phyloP scores from a whole-genome alignment of 2,329 filamentous ascomycete genomes.

The Ascochyta viciae-villosae region DNA sequence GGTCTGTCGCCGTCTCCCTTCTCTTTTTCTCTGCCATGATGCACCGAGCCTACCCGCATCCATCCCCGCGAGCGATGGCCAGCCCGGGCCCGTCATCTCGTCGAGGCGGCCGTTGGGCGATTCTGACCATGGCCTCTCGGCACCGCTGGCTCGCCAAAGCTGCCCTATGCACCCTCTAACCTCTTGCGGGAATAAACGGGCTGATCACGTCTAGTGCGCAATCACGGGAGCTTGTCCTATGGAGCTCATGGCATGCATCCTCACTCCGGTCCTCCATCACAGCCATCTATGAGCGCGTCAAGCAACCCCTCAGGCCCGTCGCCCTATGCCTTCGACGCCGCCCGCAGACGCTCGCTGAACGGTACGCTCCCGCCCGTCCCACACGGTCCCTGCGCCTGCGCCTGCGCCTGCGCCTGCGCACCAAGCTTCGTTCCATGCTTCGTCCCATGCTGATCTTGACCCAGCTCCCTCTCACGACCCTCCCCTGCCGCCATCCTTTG shows the following conservation, averaged over 20 bases:
- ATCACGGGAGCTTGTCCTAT: conserved; percentile 37
- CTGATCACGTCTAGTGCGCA: conserved; percentile 41
- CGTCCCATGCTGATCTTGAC: conserved; percentile 35
- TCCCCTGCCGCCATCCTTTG: conserved; percentile 52
- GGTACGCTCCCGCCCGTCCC: conserved; percentile 44
- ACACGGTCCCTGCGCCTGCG: conserved; percentile 35
- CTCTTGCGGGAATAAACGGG: conserved; percentile 17
- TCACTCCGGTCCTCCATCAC: conserved; percentile 42
- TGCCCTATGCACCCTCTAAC: conserved; percentile 20
- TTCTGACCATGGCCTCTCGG: conserved; percentile 30
- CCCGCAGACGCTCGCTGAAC: conserved; percentile 54
- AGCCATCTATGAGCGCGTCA: conserved; percentile 44
- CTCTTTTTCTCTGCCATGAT: background rate
- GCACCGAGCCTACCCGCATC: background rate
- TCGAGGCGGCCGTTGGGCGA: conserved; percentile 25
- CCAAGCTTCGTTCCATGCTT: conserved; percentile 10
- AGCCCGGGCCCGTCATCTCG: conserved; percentile 2
- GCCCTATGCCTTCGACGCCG: conserved; percentile 52
- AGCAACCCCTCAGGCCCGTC: conserved; percentile 44
- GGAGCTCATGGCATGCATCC: conserved; percentile 34
- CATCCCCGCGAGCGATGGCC: conserved; percentile 4
- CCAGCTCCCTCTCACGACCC: conserved; percentile 48
- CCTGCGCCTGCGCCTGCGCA: conserved; percentile 25
- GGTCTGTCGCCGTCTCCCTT: background rate
- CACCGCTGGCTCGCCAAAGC: conserved; percentile 33